Evolutionary conservation across 306 rosid species (phyloP).

Genomic region (Lablab purpureus): DNA sequence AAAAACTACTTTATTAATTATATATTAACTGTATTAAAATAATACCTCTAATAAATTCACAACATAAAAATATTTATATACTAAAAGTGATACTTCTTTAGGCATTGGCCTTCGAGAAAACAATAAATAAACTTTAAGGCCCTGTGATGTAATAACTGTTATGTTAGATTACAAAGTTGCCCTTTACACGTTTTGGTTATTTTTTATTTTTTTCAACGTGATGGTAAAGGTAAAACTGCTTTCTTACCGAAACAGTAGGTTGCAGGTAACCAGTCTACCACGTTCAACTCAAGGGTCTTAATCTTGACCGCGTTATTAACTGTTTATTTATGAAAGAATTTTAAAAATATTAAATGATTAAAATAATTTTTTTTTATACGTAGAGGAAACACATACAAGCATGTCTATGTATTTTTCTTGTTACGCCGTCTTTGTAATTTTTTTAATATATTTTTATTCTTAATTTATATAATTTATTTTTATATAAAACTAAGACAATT

Average conservation of each 20-base stretch:
- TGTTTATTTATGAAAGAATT: not conserved
- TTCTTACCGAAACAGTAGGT: conserved; percentile 5
- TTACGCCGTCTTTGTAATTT: too few species aligned
- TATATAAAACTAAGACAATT: too few species aligned
- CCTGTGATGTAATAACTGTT: not conserved
- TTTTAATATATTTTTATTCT: too few species aligned
- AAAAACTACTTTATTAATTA: too few species aligned
- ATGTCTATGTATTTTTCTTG: too few species aligned
- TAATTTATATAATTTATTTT: too few species aligned
- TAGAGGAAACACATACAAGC: too few species aligned
- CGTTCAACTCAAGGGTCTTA: not conserved
- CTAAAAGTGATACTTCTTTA: not conserved
- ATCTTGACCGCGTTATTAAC: not conserved
- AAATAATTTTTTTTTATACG: too few species aligned
- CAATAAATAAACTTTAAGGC: not conserved
- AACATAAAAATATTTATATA: not conserved
- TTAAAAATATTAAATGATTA: not conserved
- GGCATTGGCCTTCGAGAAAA: not conserved
- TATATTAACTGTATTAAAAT: not conserved
- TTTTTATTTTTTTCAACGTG: not conserved
- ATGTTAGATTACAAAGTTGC: conserved; percentile 23
- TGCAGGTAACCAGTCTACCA: not conserved
- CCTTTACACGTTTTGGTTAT: not conserved
- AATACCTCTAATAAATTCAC: not conserved
- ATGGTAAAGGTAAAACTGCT: not conserved